Base-by-base conservation (phyloP, 2,329 filamentous ascomycete genomes). In the Alternaria metachromatica region DNA sequence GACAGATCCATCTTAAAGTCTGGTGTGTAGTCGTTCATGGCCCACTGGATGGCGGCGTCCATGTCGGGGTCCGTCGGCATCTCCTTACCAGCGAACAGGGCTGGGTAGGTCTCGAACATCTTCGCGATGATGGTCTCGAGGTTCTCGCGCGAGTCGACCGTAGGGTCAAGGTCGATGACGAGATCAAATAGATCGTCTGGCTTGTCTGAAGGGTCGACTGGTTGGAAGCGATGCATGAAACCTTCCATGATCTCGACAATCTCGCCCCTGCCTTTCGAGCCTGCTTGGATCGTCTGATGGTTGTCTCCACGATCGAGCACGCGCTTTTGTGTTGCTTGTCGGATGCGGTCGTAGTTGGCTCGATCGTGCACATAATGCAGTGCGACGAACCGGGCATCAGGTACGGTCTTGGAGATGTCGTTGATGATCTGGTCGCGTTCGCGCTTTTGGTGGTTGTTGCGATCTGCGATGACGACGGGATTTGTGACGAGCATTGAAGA, bases 281-380 rank as follows among this genome's bases (percentile, higher is more conserved):
- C 85, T 11, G 95, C 94, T 74, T 96, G 94, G 63, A 99, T 98
- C 0, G 96, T 99, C 81, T 99, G 96, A 79, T 99, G 96, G 75
- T 98, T 98, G 79, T 99, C 94, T 13, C 96, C 96, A 21, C 96
- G 91, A 6, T 88, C 86, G 20, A 97, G 83, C 1, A 99, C 93
- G 54, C 96, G 90, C 66, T 90, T 87, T 61, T 88, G 90, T 1
- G 94, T 97, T 25, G 95, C 85, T 60, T 87, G 84, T 48, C 92
- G 88, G 65, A 98, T 92, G 30, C 87, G 84, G 54, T 92, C 86
- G 8, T 96, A 87, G 68, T 93, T 83, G 43, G 82, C 74, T 18
- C 80, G 84, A 61, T 94, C 88, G 75, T 98, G 96, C 7, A 92
- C 90, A 75, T 94, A 99, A 73, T 98, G 91, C 12, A 99, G 84